These are phyloP conservation scores for Linaria vulgaris DNA, from an alignment of 257 asterid genomes.

Conservation along the genomic window DNA sequence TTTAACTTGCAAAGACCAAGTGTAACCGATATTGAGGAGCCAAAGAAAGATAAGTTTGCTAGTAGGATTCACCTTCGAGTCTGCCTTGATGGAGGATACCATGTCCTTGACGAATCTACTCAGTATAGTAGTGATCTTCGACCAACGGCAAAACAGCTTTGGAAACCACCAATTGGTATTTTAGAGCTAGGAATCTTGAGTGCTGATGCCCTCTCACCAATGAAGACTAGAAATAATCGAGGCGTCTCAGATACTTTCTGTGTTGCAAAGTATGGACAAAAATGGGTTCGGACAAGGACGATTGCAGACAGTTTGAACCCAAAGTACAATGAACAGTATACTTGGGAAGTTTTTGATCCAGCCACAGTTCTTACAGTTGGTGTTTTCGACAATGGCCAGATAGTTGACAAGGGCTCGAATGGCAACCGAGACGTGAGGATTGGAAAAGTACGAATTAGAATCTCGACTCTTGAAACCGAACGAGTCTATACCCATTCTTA, in stretches of 20 bases:
- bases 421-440: conserved; percentile 56
- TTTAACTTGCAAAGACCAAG: conserved; percentile 52
- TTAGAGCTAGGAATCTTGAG: conserved; percentile 74
- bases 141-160: conserved; percentile 80
- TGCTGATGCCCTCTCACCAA: conserved; percentile 68
- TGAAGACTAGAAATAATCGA: conserved; percentile 67
- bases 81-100: conserved; percentile 94
- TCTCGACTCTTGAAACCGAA: conserved; percentile 83
- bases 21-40: conserved; percentile 53
- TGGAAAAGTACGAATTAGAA: conserved; percentile 83
- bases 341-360: conserved; percentile 95
- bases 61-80: conserved; percentile 73
- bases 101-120: conserved; percentile 85
- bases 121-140: conserved; percentile 86
- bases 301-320: conserved; percentile 77
- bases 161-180: conserved; percentile 83
- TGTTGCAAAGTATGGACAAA: conserved; percentile 85
- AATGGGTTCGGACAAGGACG: conserved; percentile 90
- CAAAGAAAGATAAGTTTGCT: conserved; percentile 62
- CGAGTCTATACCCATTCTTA: conserved; percentile 79
- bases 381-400: conserved; percentile 69
- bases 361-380: conserved; percentile 89
- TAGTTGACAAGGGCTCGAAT: conserved; percentile 42
- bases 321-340: conserved; percentile 87
- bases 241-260: conserved; percentile 79